Conservation (phyloP, 2,329 filamentous ascomycete species). For the Thelonectria rubi region DNA sequence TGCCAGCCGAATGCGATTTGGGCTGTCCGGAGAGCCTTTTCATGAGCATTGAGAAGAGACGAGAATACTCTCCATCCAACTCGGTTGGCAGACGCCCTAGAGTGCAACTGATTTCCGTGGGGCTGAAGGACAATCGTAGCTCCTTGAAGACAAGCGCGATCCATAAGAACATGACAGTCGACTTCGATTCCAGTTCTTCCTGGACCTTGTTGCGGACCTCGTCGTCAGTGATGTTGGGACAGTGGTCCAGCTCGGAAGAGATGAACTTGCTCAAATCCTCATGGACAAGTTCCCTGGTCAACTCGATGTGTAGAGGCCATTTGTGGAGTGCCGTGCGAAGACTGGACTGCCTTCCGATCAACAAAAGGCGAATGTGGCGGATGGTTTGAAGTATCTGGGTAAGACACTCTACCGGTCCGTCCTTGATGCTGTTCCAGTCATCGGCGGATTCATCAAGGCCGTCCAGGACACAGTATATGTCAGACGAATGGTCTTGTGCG, state of each 20-base stretch:
- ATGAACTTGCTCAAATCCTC: constrained; percentile 5
- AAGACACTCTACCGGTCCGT: background rate
- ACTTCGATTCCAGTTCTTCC: background rate
- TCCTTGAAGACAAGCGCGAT: background rate
- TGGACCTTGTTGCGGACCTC: background rate
- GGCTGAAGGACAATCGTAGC: background rate
- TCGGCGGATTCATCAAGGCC: background rate
- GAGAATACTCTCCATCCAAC: background rate
- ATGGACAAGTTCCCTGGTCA: constrained; percentile 1
- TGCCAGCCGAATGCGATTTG: background rate
- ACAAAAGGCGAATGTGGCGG: constrained; percentile 6
- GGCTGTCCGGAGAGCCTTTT: background rate
- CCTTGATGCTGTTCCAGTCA: background rate
- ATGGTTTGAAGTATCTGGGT: constrained; percentile 1
- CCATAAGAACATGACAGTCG: constrained; percentile 3
- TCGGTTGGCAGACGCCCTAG: background rate
- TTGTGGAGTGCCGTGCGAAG: background rate
- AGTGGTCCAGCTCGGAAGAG: constrained; percentile 5
- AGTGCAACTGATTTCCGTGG: background rate
- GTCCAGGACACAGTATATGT: background rate
- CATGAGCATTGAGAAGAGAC: background rate
- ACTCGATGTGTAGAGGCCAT: constrained; percentile 7
- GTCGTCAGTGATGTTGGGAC: background rate
- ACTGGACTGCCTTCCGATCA: background rate
- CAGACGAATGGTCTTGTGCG: too few relatives aligned